These are phyloP conservation scores for Colletotrichum falcatum DNA, from an alignment of 2,329 filamentous ascomycete genomes.

Conservation along the genomic window DNA sequence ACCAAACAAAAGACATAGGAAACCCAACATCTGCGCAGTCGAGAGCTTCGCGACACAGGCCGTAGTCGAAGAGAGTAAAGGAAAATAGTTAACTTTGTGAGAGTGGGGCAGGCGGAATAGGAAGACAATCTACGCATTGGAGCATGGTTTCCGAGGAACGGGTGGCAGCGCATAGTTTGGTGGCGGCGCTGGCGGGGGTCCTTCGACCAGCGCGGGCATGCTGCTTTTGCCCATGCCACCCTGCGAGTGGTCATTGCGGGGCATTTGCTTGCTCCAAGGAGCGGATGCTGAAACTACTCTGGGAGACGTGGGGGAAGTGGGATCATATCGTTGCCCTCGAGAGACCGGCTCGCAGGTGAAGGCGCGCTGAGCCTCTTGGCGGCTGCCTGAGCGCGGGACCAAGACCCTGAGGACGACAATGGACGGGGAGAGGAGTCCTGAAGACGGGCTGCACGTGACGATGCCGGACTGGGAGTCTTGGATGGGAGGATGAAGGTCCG, in stretches of 20 bases:
- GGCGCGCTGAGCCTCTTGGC: slow-evolving; percentile 43
- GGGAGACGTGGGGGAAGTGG: slow-evolving; percentile 1
- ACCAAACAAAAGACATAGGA: slow-evolving; percentile 15
- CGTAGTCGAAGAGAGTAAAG: not conserved
- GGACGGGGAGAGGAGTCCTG: slow-evolving; percentile 44
- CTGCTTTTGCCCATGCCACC: slow-evolving; percentile 56
- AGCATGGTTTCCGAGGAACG: slow-evolving; percentile 52
- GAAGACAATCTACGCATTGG: slow-evolving; percentile 10
- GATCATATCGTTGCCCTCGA: slow-evolving; percentile 2
- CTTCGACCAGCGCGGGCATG: slow-evolving; percentile 63
- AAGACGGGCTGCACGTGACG: slow-evolving; percentile 35
- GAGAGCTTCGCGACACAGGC: slow-evolving; percentile 12
- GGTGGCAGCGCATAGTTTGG: slow-evolving; percentile 68
- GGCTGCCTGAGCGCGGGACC: slow-evolving; percentile 39
- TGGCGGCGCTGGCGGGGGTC: slow-evolving; percentile 66
- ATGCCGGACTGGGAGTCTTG: slow-evolving; percentile 39
- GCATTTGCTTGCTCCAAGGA: slow-evolving; percentile 5
- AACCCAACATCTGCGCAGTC: slow-evolving; percentile 22
- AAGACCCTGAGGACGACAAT: slow-evolving; percentile 51
- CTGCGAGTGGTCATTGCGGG: slow-evolving; percentile 34
- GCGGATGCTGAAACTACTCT: slow-evolving; percentile 6
- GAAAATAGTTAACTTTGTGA: not conserved
- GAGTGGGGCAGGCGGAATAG: not conserved
- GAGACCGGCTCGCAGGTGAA: slow-evolving; percentile 17
- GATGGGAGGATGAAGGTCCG: slow-evolving; percentile 38